Percentiles rank a stretch among this genome's conserved stretches.
These are phyloP conservation scores for Pseudozyma tsukubaensis DNA, from an alignment of 1,284 basidiomycete genomes.

Conservation along the genomic window DNA sequence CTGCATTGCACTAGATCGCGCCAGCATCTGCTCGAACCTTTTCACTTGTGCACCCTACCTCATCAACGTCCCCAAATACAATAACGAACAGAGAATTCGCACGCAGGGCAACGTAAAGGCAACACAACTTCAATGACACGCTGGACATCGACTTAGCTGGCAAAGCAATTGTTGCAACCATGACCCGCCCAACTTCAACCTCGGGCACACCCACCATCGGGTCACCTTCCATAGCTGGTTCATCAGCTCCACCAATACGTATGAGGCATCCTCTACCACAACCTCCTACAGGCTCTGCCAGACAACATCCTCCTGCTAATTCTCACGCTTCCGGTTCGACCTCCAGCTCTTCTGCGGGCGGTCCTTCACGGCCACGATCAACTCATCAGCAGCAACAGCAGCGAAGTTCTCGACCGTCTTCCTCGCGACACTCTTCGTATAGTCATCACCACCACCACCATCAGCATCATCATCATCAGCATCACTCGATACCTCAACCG, in stretches of 20 bases:
- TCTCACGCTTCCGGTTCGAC: background rate
- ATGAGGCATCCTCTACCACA: slow-evolving; percentile 15
- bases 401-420: background rate
- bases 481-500: background rate
- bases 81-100: no score
- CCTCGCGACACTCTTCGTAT: background rate
- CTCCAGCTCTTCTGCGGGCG: slow-evolving; percentile 5
- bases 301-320: background rate
- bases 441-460: background rate
- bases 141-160: no score
- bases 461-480: background rate
- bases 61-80: no score
- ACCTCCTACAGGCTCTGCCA: background rate
- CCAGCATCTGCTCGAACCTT: no score
- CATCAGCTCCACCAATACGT: slow-evolving; percentile 27
- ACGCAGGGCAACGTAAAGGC: no score
- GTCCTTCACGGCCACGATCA: background rate
- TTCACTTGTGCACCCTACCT: no score
- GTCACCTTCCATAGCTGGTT: slow-evolving; percentile 5
- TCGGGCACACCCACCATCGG: background rate
- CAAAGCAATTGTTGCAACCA: no score
- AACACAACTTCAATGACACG: no score
- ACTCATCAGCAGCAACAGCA: slow-evolving; percentile 2
- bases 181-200: background rate
- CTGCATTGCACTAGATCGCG: no score